Base-by-base conservation (phyloP, 257 asterid genomes). In the Gentiana straminea region DNA sequence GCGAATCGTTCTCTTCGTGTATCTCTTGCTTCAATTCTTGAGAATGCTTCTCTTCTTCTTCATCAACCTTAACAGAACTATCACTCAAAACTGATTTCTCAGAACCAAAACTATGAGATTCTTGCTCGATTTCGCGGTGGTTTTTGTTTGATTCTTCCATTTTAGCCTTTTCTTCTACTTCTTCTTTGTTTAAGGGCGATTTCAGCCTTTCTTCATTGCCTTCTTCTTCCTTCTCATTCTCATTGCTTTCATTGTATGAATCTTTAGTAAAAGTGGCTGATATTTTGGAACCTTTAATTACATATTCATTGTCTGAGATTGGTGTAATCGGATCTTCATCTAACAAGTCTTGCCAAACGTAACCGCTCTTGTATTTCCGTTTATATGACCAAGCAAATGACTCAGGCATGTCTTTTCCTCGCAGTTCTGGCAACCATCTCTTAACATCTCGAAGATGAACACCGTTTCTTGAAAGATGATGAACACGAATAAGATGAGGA, bases 311-410 rank as follows among this genome's bases (percentile, higher is more conserved):
- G 80, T 91, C 94, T 4, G 94, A 82, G 52, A 86, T 68, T 3
- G 98, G 96, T 58, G 91, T 91, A 35, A 91, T 81, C 13, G 86
- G 91, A 81, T 91, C 96, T 70, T 91, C 96, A 72, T 91, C 98
- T 24, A 81, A 39, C 69, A 86, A 77, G 67, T 91, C 98, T 73
- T 91, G 96, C 98, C 98, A 91, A 7, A 91, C 94, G 61, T 78
- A 83, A 2, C 95, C 94, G 13, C 77, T 73, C 75, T 79, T 91
- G 66, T 86, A 91, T 58, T 64, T 86, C 76, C 97, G n/a, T 73
- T 89, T 89, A 58, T 86, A 91, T 12, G 98, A 87, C 98, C 98
- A 91, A 68, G 92, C 75, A 68, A 79, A 91, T 33, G 89, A 81
- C 52, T 79, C 89, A 0, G 96, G 81, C 87, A 87, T 77, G 54